Conservation (phyloP, 2,329 filamentous ascomycete genomes). For the Simplicillium aogashimaense region DNA sequence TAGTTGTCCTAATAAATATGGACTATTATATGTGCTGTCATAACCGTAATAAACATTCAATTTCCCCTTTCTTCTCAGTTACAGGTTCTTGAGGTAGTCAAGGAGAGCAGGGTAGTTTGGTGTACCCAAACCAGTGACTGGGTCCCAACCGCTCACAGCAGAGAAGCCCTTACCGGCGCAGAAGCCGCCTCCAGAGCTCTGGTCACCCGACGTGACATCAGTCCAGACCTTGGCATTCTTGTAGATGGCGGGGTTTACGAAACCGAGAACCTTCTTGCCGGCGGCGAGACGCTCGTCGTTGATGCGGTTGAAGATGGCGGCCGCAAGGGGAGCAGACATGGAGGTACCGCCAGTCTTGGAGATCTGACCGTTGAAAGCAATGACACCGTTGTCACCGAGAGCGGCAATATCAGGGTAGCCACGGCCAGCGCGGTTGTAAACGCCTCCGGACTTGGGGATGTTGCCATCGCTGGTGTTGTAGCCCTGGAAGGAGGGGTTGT, state of each 20-base stretch:
- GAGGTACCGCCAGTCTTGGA: slow-evolving; percentile 6
- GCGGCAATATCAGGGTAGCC: slow-evolving; percentile 27
- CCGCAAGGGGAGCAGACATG: slow-evolving; percentile 8
- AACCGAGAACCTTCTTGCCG: slow-evolving; percentile 27
- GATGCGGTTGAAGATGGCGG: slow-evolving; percentile 9
- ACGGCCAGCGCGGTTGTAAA: slow-evolving; percentile 29
- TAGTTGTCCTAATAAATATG: too few species aligned
- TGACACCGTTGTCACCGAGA: slow-evolving; percentile 34
- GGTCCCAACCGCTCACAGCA: slow-evolving; percentile 7
- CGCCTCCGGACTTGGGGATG: slow-evolving; percentile 22
- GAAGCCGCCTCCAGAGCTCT: slow-evolving; percentile 3
- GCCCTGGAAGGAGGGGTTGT: slow-evolving; percentile 24
- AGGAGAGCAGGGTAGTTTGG: slow-evolving; percentile 1
- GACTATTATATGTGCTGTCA: too few species aligned
- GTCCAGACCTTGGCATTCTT: slow-evolving; percentile 3
- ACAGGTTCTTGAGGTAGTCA: not conserved
- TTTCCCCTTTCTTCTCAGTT: not conserved
- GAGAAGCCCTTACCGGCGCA: slow-evolving; percentile 1
- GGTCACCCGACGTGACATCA: slow-evolving; percentile 5
- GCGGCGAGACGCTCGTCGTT: slow-evolving; percentile 8
- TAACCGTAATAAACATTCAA: too few species aligned
- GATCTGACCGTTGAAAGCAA: slow-evolving; percentile 19
- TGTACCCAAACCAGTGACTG: slow-evolving; percentile 5
- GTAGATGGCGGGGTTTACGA: slow-evolving; percentile 11
- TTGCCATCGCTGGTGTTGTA: slow-evolving; percentile 19